Base-by-base conservation (phyloP, 2,329 filamentous ascomycete species). In the Fusarium transvaalense region DNA sequence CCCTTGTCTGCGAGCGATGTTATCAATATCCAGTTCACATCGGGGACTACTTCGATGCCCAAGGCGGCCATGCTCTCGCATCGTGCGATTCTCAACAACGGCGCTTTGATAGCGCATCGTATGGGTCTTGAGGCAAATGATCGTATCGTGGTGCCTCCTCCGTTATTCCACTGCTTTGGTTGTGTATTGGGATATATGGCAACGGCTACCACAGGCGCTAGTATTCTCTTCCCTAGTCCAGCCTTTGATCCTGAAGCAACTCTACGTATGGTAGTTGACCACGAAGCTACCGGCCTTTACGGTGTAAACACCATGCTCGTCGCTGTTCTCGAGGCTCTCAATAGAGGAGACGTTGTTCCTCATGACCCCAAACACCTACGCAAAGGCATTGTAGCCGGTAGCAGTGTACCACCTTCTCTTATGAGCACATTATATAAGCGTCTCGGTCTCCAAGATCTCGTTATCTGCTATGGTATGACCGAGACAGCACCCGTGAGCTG, bases 401-500 rank as follows among this genome's bases (percentile, higher is more conserved):
- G 88, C 56, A 92, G 89, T n/a, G 91, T 98, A 3, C 95, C 96
- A 0, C 88, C 91, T 21, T 86, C 92, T 54, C 83, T 97, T 29
- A 97, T 97, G 92, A 84, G 86, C 19, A 88, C 87, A 62, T 81
- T 98, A 9, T 91, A 95, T 77, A 84, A 85, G 25, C 85, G 82
- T 3, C 83, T 98, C 10, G 96, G 96, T 48, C 82, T 98, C 19
- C 87, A 85, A 0, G 92, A 97, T 57, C 81, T 98, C 23, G 95
- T 94, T 0, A 97, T 97, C 68, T 97, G 94, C 83, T 98, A 97
- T 78, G 94, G 94, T 64, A 97, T 97, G 94, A 97, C 94, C 2
- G 94, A 97, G 80, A 97, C 94, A 2, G 86, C 85, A 48, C 91
- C 91, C 39, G 91, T 93, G 74, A 84, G 87, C 83, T 88, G 87